phyloP scores from a whole-genome alignment of 441 rosid species.

The Jatropha multifida region DNA sequence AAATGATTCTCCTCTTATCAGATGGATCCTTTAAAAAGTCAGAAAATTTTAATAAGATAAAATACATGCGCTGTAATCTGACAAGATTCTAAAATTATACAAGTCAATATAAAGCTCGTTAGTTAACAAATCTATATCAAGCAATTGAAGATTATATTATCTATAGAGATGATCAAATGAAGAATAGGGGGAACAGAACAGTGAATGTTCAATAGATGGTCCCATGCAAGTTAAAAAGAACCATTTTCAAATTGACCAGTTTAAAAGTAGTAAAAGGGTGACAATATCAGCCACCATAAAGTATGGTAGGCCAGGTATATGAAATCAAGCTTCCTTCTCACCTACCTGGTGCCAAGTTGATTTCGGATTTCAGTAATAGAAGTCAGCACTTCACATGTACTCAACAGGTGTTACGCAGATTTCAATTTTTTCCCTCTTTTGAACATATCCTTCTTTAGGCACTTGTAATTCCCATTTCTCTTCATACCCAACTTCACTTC shows the following conservation, averaged over 20 bases:
- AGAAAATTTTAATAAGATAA: slow-evolving; percentile 9
- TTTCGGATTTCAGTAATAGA: background rate
- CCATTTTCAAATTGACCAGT: background rate
- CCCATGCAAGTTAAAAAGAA: background rate
- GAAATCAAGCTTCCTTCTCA: background rate
- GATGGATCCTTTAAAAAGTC: slow-evolving; percentile 40
- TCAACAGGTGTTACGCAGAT: background rate
- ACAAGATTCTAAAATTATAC: background rate
- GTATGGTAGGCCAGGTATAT: background rate
- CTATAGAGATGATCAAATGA: background rate
- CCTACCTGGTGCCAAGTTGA: background rate
- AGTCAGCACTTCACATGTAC: background rate
- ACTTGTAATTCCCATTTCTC: background rate
- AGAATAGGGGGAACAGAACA: background rate
- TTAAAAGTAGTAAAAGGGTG: background rate
- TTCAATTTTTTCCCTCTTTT: background rate
- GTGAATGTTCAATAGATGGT: background rate
- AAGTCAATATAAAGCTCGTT: background rate
- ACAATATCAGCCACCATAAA: background rate
- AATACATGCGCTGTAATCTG: background rate
- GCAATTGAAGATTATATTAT: background rate
- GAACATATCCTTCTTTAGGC: background rate
- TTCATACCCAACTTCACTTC: background rate
- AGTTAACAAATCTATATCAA: background rate
- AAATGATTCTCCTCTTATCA: slow-evolving; percentile 39